Base-by-base conservation (phyloP, 805 yeast genomes). In the Kuraishia floccosa region DNA sequence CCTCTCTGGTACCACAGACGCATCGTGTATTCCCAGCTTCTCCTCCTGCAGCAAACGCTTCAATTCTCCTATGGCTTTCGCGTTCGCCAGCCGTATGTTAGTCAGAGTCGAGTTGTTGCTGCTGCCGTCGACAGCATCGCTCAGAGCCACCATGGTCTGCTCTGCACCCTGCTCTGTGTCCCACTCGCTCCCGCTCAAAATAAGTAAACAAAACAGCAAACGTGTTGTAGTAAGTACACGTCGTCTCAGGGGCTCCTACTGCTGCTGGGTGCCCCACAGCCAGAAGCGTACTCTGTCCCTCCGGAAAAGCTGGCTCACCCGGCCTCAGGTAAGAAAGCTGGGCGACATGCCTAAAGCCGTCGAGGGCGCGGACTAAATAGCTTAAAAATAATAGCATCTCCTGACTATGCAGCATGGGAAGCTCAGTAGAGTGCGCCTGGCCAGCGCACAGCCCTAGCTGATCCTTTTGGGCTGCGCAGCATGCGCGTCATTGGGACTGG, bases 31-130 rank as follows among this genome's bases (percentile, higher is more conserved):
- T n/a, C n/a, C 27, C 6, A 9, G 5, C 15, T 26, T 17, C 17
- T 26, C 28, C 7, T 14, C 28, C 7, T 16, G 11, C 19, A 26
- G 18, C 11, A 26, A 26, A 26, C 13, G 20, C 18, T n/a, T 13
- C 20, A 26, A 12, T 16, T 26, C 18, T 8, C n/a, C 20, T 11
- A 18, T 26, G 20, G 18, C 18, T n/a, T 26, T 15, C 20, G 17
- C 4, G 11, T 16, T 26, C 20, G 28, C 18, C 11, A 26, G 7
- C 28, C 17, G 15, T 11, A 26, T 13, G 17, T 26, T 18, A 13
- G 28, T 26, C 11, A 26, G 18, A 14, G 28, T 26, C 13, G 28
- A 26, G 18, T 26, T 16, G 18, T 26, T 26, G 18, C 28, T 26
- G 19, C 11, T 20, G 18, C 18, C 20, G 11, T 26, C n/a, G n/a